Evolutionary conservation across 1,284 basidiomycete species (phyloP).

Genomic region (Apiotrichum veenhuisii): DNA sequence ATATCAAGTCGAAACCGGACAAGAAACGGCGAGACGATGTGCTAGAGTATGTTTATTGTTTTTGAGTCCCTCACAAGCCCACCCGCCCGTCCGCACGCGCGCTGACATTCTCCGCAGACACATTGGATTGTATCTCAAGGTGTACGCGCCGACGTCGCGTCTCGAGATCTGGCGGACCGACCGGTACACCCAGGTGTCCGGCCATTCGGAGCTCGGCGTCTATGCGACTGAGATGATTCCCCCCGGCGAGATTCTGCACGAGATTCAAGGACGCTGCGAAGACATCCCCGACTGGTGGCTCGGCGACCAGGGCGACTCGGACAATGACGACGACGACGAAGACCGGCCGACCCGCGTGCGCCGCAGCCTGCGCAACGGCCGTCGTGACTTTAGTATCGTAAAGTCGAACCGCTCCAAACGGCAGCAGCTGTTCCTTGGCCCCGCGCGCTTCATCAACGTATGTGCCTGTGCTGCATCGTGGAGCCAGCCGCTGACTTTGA

Average conservation of each 20-base stretch:
- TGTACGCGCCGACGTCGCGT: slow-evolving; percentile 37
- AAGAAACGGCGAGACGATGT: slow-evolving; percentile 14
- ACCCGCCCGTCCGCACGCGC: too few relatives aligned
- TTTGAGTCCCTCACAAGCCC: background rate
- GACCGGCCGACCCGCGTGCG: slow-evolving; percentile 8
- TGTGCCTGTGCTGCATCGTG: slow-evolving; percentile 9
- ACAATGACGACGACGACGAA: slow-evolving; percentile 10
- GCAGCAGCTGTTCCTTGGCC: slow-evolving; percentile 48
- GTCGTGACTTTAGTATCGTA: slow-evolving; percentile 48
- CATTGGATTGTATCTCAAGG: slow-evolving; percentile 40
- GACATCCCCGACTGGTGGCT: slow-evolving; percentile 40
- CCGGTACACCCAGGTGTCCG: slow-evolving; percentile 40
- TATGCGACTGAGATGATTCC: slow-evolving; percentile 38
- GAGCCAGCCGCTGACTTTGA: background rate
- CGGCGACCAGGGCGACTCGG: background rate
- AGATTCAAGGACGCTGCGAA: slow-evolving; percentile 43
- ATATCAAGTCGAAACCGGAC: slow-evolving; percentile 33
- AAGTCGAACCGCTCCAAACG: slow-evolving; percentile 35
- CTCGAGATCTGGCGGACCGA: slow-evolving; percentile 45
- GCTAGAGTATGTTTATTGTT: background rate
- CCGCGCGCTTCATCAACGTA: slow-evolving; percentile 48
- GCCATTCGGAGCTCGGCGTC: slow-evolving; percentile 45
- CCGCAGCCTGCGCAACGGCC: slow-evolving; percentile 35
- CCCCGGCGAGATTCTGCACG: slow-evolving; percentile 28
- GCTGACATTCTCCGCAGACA: slow-evolving; percentile 26